Evolutionary conservation across 2,329 filamentous ascomycete genomes (phyloP).

Genomic region (Fusarium sublunatum): DNA sequence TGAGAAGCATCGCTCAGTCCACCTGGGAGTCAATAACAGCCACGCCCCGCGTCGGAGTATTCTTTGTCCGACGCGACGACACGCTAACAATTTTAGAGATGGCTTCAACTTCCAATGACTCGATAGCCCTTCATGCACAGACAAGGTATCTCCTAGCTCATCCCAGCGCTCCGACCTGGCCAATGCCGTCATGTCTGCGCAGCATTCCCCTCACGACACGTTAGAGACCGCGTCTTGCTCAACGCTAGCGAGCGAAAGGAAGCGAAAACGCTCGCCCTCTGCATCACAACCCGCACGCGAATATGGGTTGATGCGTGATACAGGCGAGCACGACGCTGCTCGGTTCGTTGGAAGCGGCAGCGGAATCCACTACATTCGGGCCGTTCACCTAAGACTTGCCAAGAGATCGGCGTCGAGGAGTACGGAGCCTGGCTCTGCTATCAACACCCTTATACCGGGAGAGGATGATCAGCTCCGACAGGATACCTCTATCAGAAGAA

Average conservation of each 20-base stretch:
- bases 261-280: constrained; percentile 47
- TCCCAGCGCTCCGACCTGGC: too few species aligned
- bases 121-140: too few species aligned
- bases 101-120: neutral
- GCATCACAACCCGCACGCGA: constrained; percentile 46
- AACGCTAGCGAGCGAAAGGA: constrained; percentile 39
- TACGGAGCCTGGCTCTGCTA: constrained; percentile 21
- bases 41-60: constrained; percentile 45
- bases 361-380: constrained; percentile 69
- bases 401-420: constrained; percentile 40
- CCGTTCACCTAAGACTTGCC: constrained; percentile 62
- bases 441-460: constrained; percentile 61
- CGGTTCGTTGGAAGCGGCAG: constrained; percentile 68
- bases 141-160: too few species aligned
- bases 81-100: constrained; percentile 4
- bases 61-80: constrained; percentile 41
- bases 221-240: constrained; percentile 46
- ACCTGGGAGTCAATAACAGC: neutral
- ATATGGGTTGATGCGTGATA: constrained; percentile 61
- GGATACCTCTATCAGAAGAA: constrained; percentile 17
- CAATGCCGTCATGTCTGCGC: constrained; percentile 41
- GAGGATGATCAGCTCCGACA: constrained; percentile 64
- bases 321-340: constrained; percentile 58
- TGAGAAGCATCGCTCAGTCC: too few species aligned
- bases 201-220: constrained; percentile 46